Percentiles rank a stretch among this genome's conserved stretches.
Evolutionary conservation across 805 yeast species (phyloP).

Genomic region (Groenewaldozyma tartarivorans): DNA sequence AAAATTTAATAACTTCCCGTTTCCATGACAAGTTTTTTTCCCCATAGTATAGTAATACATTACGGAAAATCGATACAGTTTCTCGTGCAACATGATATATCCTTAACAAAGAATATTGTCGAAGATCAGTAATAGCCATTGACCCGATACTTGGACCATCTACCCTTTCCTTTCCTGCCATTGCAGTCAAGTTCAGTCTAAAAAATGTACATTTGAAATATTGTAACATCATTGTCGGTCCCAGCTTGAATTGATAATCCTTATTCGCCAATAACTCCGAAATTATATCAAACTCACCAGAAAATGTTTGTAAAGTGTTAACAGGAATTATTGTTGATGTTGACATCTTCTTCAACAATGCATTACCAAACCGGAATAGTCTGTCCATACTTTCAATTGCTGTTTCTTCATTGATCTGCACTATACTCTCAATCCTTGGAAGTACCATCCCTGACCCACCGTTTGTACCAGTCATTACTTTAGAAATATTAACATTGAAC

Average conservation of each 20-base stretch:
- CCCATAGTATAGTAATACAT: neutral
- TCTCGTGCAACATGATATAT: slow-evolving; percentile 1
- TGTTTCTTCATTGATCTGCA: neutral
- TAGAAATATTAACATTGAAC: neutral
- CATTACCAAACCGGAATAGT: slow-evolving; percentile 3
- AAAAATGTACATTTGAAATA: slow-evolving; percentile 3
- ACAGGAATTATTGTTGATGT: slow-evolving; percentile 2
- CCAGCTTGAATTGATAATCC: neutral
- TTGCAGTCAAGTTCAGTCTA: slow-evolving; percentile 3
- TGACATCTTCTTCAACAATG: neutral
- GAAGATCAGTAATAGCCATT: neutral
- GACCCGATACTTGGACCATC: neutral
- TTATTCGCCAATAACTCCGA: slow-evolving; percentile 4
- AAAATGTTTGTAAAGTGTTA: slow-evolving; percentile 7
- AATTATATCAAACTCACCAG: slow-evolving; percentile 5
- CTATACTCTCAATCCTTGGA: neutral
- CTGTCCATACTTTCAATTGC: slow-evolving; percentile 1
- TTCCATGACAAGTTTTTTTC: neutral
- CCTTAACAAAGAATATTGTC: neutral
- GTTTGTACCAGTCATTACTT: too few relatives aligned
- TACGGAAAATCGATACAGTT: neutral
- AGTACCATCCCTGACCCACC: neutral
- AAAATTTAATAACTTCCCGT: slow-evolving; percentile 1
- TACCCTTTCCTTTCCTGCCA: neutral
- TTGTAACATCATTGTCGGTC: slow-evolving; percentile 2